phyloP scores from a whole-genome alignment of 2,329 filamentous ascomycete species.

The Neopestalotiopsis rosae region DNA sequence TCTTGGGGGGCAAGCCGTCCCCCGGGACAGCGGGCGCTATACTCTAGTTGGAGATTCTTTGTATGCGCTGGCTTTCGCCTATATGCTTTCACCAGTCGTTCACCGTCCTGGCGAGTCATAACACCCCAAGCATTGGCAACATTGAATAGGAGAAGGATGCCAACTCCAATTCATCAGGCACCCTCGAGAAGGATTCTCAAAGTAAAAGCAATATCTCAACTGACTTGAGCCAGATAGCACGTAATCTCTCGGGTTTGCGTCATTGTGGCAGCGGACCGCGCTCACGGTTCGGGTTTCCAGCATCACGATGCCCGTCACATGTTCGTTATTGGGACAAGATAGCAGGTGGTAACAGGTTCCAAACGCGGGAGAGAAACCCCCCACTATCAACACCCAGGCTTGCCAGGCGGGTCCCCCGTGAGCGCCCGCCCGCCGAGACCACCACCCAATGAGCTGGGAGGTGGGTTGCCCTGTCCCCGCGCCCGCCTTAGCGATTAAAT shows the following conservation, averaged over 20 bases:
- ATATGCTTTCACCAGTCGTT: background rate
- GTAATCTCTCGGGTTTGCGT: background rate
- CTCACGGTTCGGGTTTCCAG: background rate
- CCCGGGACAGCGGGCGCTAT: constrained; percentile 4
- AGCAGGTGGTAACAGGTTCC: constrained; percentile 8
- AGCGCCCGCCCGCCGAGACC: background rate
- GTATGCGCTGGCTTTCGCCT: background rate
- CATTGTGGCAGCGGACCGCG: constrained; percentile 3
- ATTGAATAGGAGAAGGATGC: background rate
- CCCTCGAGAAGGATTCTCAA: too few relatives aligned
- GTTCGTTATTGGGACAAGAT: background rate
- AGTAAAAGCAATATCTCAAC: background rate
- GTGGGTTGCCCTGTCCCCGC: background rate
- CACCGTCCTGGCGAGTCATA: background rate
- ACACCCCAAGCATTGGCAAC: background rate
- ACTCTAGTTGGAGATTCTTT: background rate
- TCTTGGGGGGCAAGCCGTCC: background rate
- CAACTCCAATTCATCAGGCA: background rate
- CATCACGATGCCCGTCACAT: constrained; percentile 14
- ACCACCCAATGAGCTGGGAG: constrained; percentile 3
- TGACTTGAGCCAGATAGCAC: background rate
- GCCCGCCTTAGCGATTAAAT: constrained; percentile 5
- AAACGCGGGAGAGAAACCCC: background rate
- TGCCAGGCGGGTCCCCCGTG: background rate
- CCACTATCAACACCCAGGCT: background rate